Evolutionary conservation across 257 asterid genomes (phyloP), one percentile per base, ranked within the genome.

Genomic region (Solanum acaule): DNA sequence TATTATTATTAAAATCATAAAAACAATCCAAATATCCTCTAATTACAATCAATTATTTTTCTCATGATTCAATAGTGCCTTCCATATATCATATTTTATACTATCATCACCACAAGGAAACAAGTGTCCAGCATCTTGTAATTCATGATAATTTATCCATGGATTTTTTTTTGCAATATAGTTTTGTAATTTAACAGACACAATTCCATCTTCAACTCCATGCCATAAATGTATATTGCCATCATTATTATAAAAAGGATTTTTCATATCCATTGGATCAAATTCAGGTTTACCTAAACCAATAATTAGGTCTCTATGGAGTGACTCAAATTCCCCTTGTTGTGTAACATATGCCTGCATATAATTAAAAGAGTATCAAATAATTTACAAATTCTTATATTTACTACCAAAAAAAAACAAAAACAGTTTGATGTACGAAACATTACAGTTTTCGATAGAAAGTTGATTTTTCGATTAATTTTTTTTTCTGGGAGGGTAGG

Each of bases 151-250:
- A 31, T 89, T 90, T 88, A 95, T 88, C 98, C 98, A 95, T 10
- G 97, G 93, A 84, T 93, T 95, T 91, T 89, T 92, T 89, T 91
- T 22, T 6, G 89, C 94, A 65, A 95, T 93, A 91, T 86, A 93
- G 0, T 93, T 92, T 86, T 95, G 98, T 88, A 95, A 92, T 8
- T 90, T 71, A 56, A 92, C 92, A 1, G 97, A 98, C 87, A 95
- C 98, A 31, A 95, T 33, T 6, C 94, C 95, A 65, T 95, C 98
- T 31, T 95, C 98, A 76, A 75, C 87, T 3, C 98, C 98, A 1
- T 95, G 98, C 97, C 98, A 94, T 73, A 95, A 42, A 87, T 95
- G 97, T 35, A 94, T 94, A 3, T 94, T 91, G 31, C 93, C 96
- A 91, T 93, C 91, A 10, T 91, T 79, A 29, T 90, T 42, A 2